phyloP scores from a whole-genome alignment of 2,329 filamentous ascomycete genomes.

The Botrytis elliptica region DNA sequence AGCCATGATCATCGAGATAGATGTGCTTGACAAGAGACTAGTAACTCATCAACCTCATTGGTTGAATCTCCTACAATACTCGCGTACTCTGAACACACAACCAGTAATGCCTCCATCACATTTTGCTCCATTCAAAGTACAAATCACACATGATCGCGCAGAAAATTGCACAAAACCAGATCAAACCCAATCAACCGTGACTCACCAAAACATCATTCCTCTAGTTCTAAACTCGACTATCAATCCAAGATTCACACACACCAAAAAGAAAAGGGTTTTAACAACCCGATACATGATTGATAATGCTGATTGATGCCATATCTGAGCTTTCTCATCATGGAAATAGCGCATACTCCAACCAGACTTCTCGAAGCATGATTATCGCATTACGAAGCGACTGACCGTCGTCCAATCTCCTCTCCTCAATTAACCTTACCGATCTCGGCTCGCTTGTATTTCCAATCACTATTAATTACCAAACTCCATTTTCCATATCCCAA shows the following conservation, averaged over 20 bases:
- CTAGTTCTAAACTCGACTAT: not conserved
- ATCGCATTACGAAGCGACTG: not conserved
- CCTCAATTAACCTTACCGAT: not conserved
- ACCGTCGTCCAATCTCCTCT: not conserved
- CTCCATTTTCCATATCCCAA: not conserved
- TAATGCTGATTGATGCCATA: not conserved
- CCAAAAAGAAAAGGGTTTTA: not conserved
- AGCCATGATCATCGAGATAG: not conserved
- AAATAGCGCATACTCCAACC: not conserved
- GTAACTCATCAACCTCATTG: no score
- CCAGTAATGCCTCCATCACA: not conserved
- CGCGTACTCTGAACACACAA: no score
- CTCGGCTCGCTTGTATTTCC: not conserved
- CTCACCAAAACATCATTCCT: fast-evolving
- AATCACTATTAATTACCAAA: not conserved
- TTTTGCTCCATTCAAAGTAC: not conserved
- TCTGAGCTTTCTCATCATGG: not conserved
- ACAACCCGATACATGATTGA: not conserved
- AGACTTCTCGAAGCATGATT: not conserved
- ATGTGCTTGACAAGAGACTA: no score
- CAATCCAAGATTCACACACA: not conserved
- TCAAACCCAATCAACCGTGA: not conserved
- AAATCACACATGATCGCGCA: not conserved
- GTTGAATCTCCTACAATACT: no score
- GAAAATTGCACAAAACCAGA: not conserved